phyloP scores from a whole-genome alignment of 768 basidiomycete species.

The Clathrus columnatus region DNA sequence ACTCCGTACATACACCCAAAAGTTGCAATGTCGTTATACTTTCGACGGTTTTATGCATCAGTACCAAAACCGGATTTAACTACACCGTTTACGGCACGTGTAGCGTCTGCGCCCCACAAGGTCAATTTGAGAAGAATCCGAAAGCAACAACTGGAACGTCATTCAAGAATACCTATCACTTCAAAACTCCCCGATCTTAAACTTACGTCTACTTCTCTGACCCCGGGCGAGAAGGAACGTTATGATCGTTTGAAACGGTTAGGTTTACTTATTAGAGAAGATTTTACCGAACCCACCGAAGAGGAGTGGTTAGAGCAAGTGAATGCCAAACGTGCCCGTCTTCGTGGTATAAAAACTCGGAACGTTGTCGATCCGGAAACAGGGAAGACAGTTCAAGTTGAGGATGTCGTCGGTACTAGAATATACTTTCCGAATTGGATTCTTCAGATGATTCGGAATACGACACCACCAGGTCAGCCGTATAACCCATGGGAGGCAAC shows the following conservation, averaged over 20 bases:
- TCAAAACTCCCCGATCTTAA: constrained; percentile 32
- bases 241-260: constrained; percentile 50
- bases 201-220: constrained; percentile 46
- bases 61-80: constrained; percentile 19
- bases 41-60: constrained; percentile 34
- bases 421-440: constrained; percentile 87
- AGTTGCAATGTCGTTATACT: constrained; percentile 13
- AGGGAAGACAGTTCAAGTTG: constrained; percentile 29
- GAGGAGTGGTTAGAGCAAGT: constrained; percentile 51
- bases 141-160: constrained; percentile 25
- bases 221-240: constrained; percentile 53
- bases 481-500: constrained; percentile 96
- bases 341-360: constrained; percentile 50
- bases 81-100: constrained; percentile 43
- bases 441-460: constrained; percentile 76
- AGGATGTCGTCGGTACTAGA: constrained; percentile 61
- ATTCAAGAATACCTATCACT: constrained; percentile 24
- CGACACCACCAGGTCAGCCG: constrained; percentile 61
- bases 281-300: constrained; percentile 33
- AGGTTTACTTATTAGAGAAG: constrained; percentile 35
- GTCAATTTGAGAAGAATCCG: constrained; percentile 58
- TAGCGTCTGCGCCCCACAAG: constrained; percentile 63
- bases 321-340: constrained; percentile 47
- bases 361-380: constrained; percentile 22
- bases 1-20: too few relatives aligned